Percentiles rank a stretch among this genome's conserved stretches.
These are phyloP conservation scores for Arthrobotrys pseudoclavata DNA, from an alignment of 2,329 filamentous ascomycete genomes.

Conservation along the genomic window DNA sequence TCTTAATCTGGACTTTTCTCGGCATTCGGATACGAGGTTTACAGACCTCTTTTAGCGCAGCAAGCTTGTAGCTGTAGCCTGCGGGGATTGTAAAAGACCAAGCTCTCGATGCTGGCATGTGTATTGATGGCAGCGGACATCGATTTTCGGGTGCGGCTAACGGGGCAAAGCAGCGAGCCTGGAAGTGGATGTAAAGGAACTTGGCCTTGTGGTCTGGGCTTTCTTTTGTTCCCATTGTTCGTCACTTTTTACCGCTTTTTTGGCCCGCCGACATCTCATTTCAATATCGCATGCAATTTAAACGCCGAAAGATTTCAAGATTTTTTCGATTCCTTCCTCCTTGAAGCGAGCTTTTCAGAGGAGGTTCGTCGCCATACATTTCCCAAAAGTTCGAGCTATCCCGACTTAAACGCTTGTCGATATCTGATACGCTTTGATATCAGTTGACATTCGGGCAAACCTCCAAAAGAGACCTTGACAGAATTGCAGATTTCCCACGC, in stretches of 20 bases:
- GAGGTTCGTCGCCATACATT: neutral
- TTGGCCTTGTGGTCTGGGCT: constrained; percentile 22
- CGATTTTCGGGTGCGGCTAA: constrained; percentile 16
- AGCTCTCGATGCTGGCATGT: neutral
- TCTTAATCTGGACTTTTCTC: constrained; percentile 39
- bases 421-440: neutral
- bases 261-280: neutral
- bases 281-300: neutral
- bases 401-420: neutral
- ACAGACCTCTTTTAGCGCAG: constrained; percentile 11
- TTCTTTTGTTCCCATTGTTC: neutral
- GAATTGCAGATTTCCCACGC: constrained; percentile 40
- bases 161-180: constrained; percentile 1
- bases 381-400: neutral
- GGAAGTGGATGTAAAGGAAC: neutral
- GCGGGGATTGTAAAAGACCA: no score
- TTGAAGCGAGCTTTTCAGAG: neutral
- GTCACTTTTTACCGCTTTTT: constrained; percentile 23
- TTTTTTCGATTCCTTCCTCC: no score
- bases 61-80: neutral
- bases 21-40: constrained; percentile 31
- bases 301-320: neutral
- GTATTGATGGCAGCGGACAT: neutral
- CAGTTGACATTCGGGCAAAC: neutral
- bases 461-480: neutral